Percentiles rank a stretch among this genome's conserved stretches.
Evolutionary conservation across 306 rosid genomes (phyloP).

Genomic region (Luffa aegyptiaca): DNA sequence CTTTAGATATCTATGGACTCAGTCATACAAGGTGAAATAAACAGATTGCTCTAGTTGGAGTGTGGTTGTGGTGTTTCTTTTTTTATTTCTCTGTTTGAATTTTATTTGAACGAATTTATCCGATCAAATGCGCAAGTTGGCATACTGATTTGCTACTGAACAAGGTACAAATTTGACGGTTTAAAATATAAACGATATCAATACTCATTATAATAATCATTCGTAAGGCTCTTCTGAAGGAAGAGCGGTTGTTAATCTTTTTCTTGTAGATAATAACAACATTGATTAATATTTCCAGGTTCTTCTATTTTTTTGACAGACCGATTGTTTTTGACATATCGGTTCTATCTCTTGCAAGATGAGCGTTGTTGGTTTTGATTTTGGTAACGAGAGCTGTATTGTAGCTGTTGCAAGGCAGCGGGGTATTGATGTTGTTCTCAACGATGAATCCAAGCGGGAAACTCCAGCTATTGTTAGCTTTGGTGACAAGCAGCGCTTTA

Average conservation of each 20-base stretch:
- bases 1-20: neutral
- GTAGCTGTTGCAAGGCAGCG: slow-evolving; percentile 96
- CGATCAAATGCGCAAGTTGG: neutral
- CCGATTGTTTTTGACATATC: neutral
- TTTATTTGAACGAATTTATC: too few relatives aligned
- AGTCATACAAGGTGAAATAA: neutral
- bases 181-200: neutral
- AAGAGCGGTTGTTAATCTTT: neutral
- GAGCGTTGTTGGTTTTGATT: slow-evolving; percentile 98
- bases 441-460: slow-evolving; percentile 93
- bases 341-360: slow-evolving; percentile 23
- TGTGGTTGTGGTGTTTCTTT: neutral
- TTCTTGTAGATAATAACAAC: neutral
- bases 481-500: slow-evolving; percentile 89
- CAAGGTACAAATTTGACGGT: neutral
- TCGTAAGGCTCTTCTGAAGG: neutral
- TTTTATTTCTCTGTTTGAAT: neutral
- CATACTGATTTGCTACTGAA: neutral
- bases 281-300: neutral
- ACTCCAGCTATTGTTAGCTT: slow-evolving; percentile 91
- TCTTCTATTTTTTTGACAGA: neutral
- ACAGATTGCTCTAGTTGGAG: neutral
- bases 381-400: slow-evolving; percentile 92
- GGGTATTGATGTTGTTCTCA: slow-evolving; percentile 90
- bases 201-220: neutral